Evolutionary conservation across 2,329 filamentous ascomycete genomes (phyloP), one percentile per base, ranked within the genome.

Genomic region (Penicillium sp.): DNA sequence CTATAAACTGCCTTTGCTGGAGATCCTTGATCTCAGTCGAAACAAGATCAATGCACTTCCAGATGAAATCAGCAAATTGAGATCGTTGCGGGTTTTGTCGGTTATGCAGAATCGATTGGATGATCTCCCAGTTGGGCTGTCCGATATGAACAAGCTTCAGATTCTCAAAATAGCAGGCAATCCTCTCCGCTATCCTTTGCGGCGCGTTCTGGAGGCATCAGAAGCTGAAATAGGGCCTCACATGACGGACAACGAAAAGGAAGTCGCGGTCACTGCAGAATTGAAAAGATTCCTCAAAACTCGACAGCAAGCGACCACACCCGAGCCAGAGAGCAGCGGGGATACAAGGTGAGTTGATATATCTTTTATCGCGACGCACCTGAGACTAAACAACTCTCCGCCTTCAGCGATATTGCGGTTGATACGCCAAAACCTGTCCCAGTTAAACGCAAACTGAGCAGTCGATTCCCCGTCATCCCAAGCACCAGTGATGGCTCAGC

Each of bases 141-240:
- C 91, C 56, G 92, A 96, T 64, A 96, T 97, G 90, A 88, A 85
- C 58, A 95, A 92, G 57, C 79, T 98, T 60, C 91, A 94, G 72
- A 90, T 96, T 65, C 82, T 98, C 58, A 96, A 96, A 75, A 86
- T 97, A 38, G 90, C 94, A 59, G 92, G 92, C 48, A 97, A 97
- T 68, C 91, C 91, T 8, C 85, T 97, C 59, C 85, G 84, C 59
- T 94, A 94, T 68, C 92, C 92, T 3, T 89, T 91, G 15, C 86
- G 84, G 67, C 87, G 90, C 65, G 82, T 89, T 14, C 75, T 92
- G 28, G 86, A 88, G 66, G 78, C 85, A 11, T 86, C 86, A 62
- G 88, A 90, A 67, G 85, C 81, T 58, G 88, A 91, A 67, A 83
- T 88, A 34, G 84, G 83, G 76, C 64, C 76, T 12, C 79, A 80